Conservation (phyloP, 805 yeast genomes). For the Starmera quercuum region DNA sequence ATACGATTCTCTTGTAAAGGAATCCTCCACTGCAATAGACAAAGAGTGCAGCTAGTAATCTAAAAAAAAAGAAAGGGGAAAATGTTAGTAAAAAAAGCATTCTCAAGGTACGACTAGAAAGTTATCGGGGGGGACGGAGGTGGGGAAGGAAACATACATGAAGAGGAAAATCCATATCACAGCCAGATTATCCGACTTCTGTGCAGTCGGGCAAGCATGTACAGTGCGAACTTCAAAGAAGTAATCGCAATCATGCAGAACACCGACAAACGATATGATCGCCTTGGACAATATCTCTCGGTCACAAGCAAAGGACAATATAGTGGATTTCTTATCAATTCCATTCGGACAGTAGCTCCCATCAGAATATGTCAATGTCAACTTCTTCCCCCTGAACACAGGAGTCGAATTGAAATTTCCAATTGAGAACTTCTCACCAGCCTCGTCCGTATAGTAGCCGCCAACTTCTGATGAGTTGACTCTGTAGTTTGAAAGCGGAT, state of each 20-base stretch:
- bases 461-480: conserved; percentile 41
- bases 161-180: conserved; percentile 58
- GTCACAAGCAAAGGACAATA: conserved; percentile 72
- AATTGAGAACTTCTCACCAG: conserved; percentile 40
- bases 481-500: conserved; percentile 6
- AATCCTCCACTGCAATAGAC: conserved; percentile 38
- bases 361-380: conserved; percentile 60
- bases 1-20: conserved; percentile 25
- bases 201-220: conserved; percentile 80
- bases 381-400: conserved; percentile 59
- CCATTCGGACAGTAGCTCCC: conserved; percentile 62
- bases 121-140: too few species aligned
- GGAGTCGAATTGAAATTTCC: conserved; percentile 61
- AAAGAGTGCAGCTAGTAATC: conserved; percentile 28
- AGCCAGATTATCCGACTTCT: conserved; percentile 54
- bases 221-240: conserved; percentile 79
- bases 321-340: conserved; percentile 49
- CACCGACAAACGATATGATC: conserved; percentile 61
- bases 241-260: conserved; percentile 69
- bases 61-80: conserved; percentile 1
- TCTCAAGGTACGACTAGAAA: conserved; percentile 31
- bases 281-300: conserved; percentile 63
- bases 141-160: conserved; percentile 35
- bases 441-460: conserved; percentile 44
- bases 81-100: conserved; percentile 21